A percentile compares a stretch with the other conserved stretches of the same genome.
phyloP scores from a whole-genome alignment of 345 rosid genomes.

The Citrus sinensis region DNA sequence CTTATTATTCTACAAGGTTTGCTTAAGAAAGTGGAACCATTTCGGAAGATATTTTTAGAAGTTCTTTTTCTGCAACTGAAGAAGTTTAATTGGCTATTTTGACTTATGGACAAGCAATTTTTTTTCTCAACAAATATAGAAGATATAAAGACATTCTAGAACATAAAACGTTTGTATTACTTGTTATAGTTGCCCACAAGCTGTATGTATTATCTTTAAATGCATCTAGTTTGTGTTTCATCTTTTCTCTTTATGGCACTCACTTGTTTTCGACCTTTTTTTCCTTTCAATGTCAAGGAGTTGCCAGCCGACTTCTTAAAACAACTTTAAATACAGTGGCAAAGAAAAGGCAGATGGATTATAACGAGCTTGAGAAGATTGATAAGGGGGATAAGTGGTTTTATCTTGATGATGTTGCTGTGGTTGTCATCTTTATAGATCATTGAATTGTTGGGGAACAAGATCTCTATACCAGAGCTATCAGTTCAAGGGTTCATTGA shows the following conservation, averaged over 20 bases:
- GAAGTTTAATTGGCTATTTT: conserved; percentile 21
- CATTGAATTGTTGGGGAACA: conserved; percentile 38
- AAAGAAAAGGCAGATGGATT: conserved; percentile 61
- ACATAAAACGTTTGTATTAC: neutral
- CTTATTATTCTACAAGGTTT: conserved; percentile 40
- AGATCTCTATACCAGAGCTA: conserved; percentile 44
- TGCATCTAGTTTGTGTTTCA: neutral
- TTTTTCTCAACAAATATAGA: neutral
- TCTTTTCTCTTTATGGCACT: neutral
- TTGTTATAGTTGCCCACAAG: conserved; percentile 48
- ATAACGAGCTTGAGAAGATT: conserved; percentile 61
- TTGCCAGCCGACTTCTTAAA: conserved; percentile 67
- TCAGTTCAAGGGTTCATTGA: conserved; percentile 59
- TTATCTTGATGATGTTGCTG: conserved; percentile 76
- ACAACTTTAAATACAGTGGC: conserved; percentile 67
- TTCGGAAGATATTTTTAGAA: conserved; percentile 64
- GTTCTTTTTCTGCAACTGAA: conserved; percentile 70
- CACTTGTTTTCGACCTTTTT: neutral
- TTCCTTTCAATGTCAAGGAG: conserved; percentile 29
- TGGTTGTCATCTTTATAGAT: conserved; percentile 79
- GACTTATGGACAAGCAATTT: neutral
- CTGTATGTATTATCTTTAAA: conserved; percentile 38
- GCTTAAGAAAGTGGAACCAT: conserved; percentile 54
- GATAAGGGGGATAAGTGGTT: conserved; percentile 54
- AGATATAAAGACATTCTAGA: too few relatives aligned